Conservation (phyloP, 1,284 basidiomycete species). For the Phellopilus nigrolimitatus region DNA sequence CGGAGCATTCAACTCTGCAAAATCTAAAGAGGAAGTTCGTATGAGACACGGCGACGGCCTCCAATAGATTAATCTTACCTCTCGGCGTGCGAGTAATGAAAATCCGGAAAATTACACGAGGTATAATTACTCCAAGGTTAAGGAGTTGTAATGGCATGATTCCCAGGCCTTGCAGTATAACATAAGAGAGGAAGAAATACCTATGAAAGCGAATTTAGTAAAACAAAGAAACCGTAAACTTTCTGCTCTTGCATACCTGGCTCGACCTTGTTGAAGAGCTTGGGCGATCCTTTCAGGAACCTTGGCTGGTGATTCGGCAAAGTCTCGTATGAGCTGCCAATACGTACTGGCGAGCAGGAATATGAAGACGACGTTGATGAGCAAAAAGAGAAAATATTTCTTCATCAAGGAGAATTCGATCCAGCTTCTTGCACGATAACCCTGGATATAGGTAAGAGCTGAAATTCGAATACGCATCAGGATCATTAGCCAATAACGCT, state of each 20-base stretch:
- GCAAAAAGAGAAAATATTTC: conserved; percentile 93
- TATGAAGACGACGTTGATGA: conserved; percentile 94
- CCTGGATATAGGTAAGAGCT: conserved; percentile 87
- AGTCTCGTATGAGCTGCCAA: conserved; percentile 81
- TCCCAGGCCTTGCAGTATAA: conserved; percentile 88
- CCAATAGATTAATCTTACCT: conserved; percentile 43
- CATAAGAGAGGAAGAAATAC: conserved; percentile 95
- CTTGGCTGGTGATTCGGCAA: conserved; percentile 83
- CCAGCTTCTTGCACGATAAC: conserved; percentile 84
- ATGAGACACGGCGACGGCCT: conserved; percentile 2
- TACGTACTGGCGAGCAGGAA: conserved; percentile 90
- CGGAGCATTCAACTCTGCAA: conserved; percentile 94
- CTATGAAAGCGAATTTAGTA: conserved; percentile 36
- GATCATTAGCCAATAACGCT: conserved; percentile 10
- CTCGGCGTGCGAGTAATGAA: conserved; percentile 82
- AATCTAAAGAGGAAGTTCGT: conserved; percentile 57
- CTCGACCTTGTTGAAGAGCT: conserved; percentile 70
- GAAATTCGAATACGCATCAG: conserved; percentile 1
- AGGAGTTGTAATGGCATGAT: conserved; percentile 94
- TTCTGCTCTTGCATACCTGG: conserved; percentile 42
- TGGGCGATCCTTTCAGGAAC: conserved; percentile 87
- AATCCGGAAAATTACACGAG: conserved; percentile 63
- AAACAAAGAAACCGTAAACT: conserved; percentile 2
- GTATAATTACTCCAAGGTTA: conserved; percentile 81
- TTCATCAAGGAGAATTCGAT: conserved; percentile 91